Base-by-base conservation (phyloP, 768 basidiomycete species). In the Phanerodontia chrysosporium region DNA sequence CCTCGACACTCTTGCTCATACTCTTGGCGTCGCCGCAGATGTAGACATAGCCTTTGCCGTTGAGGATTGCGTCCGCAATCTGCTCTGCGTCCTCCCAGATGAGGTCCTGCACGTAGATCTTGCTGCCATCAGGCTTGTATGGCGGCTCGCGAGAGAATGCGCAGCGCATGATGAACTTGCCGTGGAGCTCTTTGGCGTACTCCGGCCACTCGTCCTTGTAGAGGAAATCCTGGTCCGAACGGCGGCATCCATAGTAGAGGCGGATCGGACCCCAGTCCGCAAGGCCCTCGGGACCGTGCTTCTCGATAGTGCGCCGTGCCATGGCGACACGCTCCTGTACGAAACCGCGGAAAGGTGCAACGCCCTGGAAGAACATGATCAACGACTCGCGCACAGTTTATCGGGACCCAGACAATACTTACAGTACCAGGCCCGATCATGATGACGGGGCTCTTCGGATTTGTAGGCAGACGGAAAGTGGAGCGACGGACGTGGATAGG, bases 371-470 rank as follows among this genome's bases (percentile, higher is more conserved):
- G 42, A 44, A 48, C 45, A 51, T 57, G 62, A 42, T 62, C 45
- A 24, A 53, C 21, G 18, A 12, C 12, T 45, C n/a, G 58, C 25
- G 24, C 39, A 48, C 27, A 8, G 30, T 24, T 14, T 8, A 56
- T 27, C 21, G n/a, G n/a, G n/a, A n/a, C n/a, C n/a, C n/a, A n/a
- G n/a, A n/a, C 14, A 30, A 48, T 39, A 83, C 92, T 76, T 71
- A 96, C 95, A 58, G 95, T 99, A 55, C 97, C 97, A 61, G 97
- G 97, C 44, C 97, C 97, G 71, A 99, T 85, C 97, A 99, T 98
- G 74, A 99, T 92, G 52, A 99, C 89, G 1, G 97, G 97, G 60
- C 91, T 96, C 80, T 97, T 98, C 35, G 97, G 97, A 71, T 94
- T 95, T 18, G 97, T 98, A 9, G 97, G 97, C 51, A 99, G 77